Conservation (phyloP, 805 yeast species). For the Babjeviella inositovora region DNA sequence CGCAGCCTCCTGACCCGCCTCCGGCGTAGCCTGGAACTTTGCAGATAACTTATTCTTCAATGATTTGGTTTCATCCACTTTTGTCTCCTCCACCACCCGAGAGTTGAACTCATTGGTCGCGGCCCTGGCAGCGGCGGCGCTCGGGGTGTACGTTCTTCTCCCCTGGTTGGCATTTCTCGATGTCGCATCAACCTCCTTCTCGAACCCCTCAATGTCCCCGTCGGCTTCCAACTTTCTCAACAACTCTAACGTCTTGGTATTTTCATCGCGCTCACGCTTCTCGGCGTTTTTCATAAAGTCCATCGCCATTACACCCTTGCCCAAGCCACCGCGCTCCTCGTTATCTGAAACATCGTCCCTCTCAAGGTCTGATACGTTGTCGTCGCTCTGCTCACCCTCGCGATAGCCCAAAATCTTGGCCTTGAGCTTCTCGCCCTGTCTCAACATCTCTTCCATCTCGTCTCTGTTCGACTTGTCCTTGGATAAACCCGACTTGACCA, state of each 20-base stretch:
- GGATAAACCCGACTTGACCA: slow-evolving; percentile 81
- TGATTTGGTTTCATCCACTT: slow-evolving; percentile 30
- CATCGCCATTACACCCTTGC: slow-evolving; percentile 88
- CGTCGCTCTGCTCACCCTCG: slow-evolving; percentile 29
- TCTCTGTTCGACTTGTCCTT: slow-evolving; percentile 74
- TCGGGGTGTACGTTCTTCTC: slow-evolving; percentile 67
- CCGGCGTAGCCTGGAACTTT: slow-evolving; percentile 6
- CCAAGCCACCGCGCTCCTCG: slow-evolving; percentile 25
- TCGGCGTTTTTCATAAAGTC: slow-evolving; percentile 92
- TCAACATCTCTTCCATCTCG: slow-evolving; percentile 88
- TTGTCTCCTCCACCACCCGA: slow-evolving; percentile 22
- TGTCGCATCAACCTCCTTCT: slow-evolving; percentile 13
- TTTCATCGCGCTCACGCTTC: slow-evolving; percentile 43
- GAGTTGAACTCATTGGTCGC: slow-evolving; percentile 17
- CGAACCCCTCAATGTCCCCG: slow-evolving; percentile 23
- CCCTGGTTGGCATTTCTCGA: slow-evolving; percentile 56
- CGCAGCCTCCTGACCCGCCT: no score
- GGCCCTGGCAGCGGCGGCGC: slow-evolving; percentile 20
- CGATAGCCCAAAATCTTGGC: slow-evolving; percentile 55
- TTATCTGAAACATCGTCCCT: slow-evolving; percentile 25
- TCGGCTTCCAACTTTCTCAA: slow-evolving; percentile 30
- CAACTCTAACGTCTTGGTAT: slow-evolving; percentile 31
- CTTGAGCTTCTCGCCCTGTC: slow-evolving; percentile 69
- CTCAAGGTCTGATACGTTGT: slow-evolving; percentile 34
- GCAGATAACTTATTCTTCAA: slow-evolving; percentile 21